Base-by-base conservation (phyloP, 2,329 filamentous ascomycete species). In the Pyrenophora seminiperda region DNA sequence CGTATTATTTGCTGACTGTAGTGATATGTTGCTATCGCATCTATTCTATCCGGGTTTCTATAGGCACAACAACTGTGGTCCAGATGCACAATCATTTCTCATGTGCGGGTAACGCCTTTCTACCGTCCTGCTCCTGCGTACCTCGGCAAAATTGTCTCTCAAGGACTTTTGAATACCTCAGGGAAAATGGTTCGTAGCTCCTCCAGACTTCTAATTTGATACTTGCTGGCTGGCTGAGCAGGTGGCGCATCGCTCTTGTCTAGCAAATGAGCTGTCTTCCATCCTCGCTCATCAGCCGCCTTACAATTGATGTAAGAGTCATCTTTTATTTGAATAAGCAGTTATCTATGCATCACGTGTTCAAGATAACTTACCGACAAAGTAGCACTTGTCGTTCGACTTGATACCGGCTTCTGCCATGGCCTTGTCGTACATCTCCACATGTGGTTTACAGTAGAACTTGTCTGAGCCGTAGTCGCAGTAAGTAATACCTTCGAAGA, bases 401-500 rank as follows among this genome's bases (percentile, higher is more conserved):
- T 82, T 80, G 1, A 89, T 83, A 0, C 87, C 88, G 0, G 93
- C 91, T 63, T 97, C 89, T 38, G 74, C 78, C 89, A 97, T 96
- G 5, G 90, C 94, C 75, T 94, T 96, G 30, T 82, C 82, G 70
- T 86, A 99, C 88, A 96, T 94, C 42, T 86, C 84, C 43, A 80
- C 79, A 48, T 89, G 82, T 3, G 94, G 94, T 73, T 99, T 99
- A 78, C 94, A 97, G 38, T 95, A 75, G 54, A 99, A 80, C 5
- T 84, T 87, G 33, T 83, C 77, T 13, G 82, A 76, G 9, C 78
- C 81, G 74, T 99, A 99, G 73, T 99, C 90, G 70, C 95, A 99
- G 73, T 85, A 99, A 0, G 94, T 99, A 54, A 97, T 84, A 6
- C 94, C 94, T 56, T 97, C 93, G 68, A 99, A 99, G 19, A 93